Percentiles rank a stretch among this genome's conserved stretches.
Conservation (phyloP, 371 early-diverging fungal species). For the Conidiobolus incongruus region DNA sequence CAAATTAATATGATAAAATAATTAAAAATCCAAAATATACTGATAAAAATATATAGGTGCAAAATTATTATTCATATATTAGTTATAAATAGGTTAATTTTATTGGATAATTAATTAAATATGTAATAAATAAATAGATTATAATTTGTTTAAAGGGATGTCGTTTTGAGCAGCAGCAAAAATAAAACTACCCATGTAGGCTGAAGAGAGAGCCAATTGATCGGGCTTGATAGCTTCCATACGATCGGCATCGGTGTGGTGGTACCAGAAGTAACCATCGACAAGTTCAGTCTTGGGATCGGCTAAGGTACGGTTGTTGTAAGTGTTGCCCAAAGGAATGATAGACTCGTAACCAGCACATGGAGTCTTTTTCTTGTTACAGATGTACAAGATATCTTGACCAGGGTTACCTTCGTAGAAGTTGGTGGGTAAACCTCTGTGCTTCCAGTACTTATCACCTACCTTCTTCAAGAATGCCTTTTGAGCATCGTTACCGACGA, state of each 20-base stretch:
- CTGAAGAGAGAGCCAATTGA: slow-evolving; percentile 20
- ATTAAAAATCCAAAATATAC: too few relatives aligned
- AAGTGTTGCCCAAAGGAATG: slow-evolving; percentile 7
- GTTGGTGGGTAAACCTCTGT: slow-evolving; percentile 1
- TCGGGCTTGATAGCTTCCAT: slow-evolving; percentile 19
- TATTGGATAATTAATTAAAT: too few relatives aligned
- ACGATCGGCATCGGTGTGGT: too few relatives aligned
- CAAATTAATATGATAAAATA: too few relatives aligned
- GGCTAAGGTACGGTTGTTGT: slow-evolving; percentile 3
- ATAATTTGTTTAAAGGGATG: too few relatives aligned
- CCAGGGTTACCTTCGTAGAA: not conserved
- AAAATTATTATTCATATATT: too few relatives aligned
- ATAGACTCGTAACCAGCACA: not conserved
- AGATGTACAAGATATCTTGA: too few relatives aligned
- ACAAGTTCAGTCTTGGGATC: not conserved
- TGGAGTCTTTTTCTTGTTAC: too few relatives aligned
- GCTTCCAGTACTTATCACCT: not conserved
- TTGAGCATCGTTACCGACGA: slow-evolving; percentile 3
- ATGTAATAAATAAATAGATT: too few relatives aligned
- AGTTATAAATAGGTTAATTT: too few relatives aligned
- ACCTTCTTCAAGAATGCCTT: not conserved
- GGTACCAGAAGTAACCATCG: slow-evolving; percentile 17
- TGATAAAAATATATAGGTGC: too few relatives aligned
- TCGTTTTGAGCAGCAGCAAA: slow-evolving; percentile 21
- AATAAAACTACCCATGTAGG: slow-evolving; percentile 21